Evolutionary conservation across 1,139 yeast species (phyloP).

Genomic region (Maudiozyma humilis): DNA sequence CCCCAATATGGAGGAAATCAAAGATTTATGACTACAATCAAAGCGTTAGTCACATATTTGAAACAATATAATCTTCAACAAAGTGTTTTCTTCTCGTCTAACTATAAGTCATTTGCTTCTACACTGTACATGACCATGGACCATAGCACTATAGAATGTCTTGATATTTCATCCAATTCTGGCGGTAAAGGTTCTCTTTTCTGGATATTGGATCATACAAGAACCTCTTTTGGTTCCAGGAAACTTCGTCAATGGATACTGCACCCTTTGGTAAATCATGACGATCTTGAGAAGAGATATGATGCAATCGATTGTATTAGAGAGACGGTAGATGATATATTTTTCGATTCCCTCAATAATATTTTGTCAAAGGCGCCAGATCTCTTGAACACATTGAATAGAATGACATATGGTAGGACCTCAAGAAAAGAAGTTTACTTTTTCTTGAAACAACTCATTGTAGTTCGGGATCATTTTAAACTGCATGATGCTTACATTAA

Average conservation of each 20-base stretch:
- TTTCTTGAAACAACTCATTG: conserved; percentile 45
- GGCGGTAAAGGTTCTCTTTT: conserved; percentile 59
- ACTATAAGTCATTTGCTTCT: conserved; percentile 46
- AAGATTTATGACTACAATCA: conserved; percentile 24
- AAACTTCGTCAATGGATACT: conserved; percentile 63
- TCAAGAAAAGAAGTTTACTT: conserved; percentile 58
- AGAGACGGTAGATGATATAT: conserved; percentile 36
- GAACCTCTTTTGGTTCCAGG: conserved; percentile 68
- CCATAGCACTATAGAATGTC: conserved; percentile 54
- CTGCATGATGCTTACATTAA: conserved; percentile 28
- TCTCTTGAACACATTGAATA: conserved; percentile 56
- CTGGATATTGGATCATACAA: conserved; percentile 74
- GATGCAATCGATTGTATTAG: conserved; percentile 57
- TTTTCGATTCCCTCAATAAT: conserved; percentile 46
- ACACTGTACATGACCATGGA: conserved; percentile 57
- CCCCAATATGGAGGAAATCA: conserved; percentile 3
- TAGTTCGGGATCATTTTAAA: conserved; percentile 28
- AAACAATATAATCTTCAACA: conserved; percentile 53
- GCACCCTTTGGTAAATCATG: conserved; percentile 50
- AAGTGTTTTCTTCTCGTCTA: conserved; percentile 46
- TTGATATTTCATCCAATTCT: conserved; percentile 67
- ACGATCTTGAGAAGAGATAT: conserved; percentile 40
- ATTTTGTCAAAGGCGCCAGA: conserved; percentile 49
- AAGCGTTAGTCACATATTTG: conserved; percentile 46
- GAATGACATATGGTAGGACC: conserved; percentile 59